A percentile compares a stretch with the other conserved stretches of the same genome.
phyloP scores from a whole-genome alignment of 2,329 filamentous ascomycete genomes.

The Triangularia setosa region DNA sequence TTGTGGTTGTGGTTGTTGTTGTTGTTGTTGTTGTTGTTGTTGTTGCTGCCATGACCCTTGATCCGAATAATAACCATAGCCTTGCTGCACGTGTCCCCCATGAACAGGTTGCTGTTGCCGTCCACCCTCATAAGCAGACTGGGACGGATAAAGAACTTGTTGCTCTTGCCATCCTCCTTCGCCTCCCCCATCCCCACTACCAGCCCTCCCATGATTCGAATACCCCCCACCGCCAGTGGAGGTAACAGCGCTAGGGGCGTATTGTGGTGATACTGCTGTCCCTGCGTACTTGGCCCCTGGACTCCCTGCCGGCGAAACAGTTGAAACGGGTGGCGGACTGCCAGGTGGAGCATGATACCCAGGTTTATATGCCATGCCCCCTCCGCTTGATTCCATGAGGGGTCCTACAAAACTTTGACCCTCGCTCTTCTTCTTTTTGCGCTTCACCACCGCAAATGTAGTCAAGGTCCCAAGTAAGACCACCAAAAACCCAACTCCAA shows the following conservation, averaged over 20 bases:
- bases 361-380: slow-evolving; percentile 8
- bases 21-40: neutral
- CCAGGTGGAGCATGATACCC: slow-evolving; percentile 14
- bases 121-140: neutral
- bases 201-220: neutral
- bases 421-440: neutral
- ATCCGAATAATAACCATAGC: too few relatives aligned
- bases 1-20: neutral
- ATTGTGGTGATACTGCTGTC: neutral
- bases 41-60: neutral
- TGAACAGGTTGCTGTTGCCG: neutral
- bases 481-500: slow-evolving; percentile 10
- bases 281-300: neutral
- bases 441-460: slow-evolving; percentile 9
- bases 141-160: neutral
- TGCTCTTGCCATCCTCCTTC: neutral
- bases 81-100: neutral
- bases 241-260: neutral
- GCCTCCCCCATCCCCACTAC: neutral
- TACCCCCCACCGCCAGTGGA: neutral
- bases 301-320: neutral
- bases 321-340: neutral
- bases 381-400: neutral
- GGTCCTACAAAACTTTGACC: neutral
- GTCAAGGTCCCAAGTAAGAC: slow-evolving; percentile 1